Percentiles rank a stretch among this genome's conserved stretches.
Conservation (phyloP, 2,329 filamentous ascomycete species). For the Cryphonectria japonica region DNA sequence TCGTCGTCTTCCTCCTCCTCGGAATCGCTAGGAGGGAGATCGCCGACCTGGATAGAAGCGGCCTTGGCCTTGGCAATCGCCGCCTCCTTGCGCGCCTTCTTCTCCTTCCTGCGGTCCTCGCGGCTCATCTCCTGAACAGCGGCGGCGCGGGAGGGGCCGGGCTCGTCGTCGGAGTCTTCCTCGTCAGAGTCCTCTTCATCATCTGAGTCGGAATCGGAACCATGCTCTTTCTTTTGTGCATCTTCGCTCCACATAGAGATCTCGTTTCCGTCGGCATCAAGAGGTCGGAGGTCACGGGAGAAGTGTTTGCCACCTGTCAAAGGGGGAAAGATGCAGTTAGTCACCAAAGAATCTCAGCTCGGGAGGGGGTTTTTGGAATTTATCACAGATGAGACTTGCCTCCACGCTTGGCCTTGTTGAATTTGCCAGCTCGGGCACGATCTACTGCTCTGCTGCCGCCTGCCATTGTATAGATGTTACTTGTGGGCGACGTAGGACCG, state of each 20-base stretch:
- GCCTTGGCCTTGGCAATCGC: conserved; percentile 78
- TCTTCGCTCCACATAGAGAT: conserved; percentile 83
- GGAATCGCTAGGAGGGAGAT: conserved; percentile 76
- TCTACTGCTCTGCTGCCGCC: conserved; percentile 53
- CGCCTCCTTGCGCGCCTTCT: conserved; percentile 89
- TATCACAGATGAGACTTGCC: conserved; percentile 56
- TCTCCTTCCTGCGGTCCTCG: conserved; percentile 83
- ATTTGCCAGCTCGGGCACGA: conserved; percentile 88
- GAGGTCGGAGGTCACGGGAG: conserved; percentile 84
- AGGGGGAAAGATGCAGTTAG: conserved; percentile 29
- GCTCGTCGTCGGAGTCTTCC: conserved; percentile 47
- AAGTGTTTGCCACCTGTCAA: conserved; percentile 87
- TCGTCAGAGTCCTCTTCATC: conserved; percentile 52
- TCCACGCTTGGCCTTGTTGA: conserved; percentile 89
- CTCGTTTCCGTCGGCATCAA: conserved; percentile 87
- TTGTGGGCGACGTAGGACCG: neutral
- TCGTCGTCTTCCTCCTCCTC: conserved; percentile 64
- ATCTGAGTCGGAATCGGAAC: conserved; percentile 53
- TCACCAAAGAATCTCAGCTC: neutral
- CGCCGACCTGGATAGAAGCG: conserved; percentile 76
- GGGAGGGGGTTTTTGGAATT: too few species aligned
- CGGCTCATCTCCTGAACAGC: conserved; percentile 64
- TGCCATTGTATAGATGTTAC: conserved; percentile 45
- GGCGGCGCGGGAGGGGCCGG: conserved; percentile 44
- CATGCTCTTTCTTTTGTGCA: conserved; percentile 50